Evolutionary conservation across 2,329 filamentous ascomycete genomes (phyloP), one percentile per base, ranked within the genome.

Genomic region (Aureobasidium sp.): DNA sequence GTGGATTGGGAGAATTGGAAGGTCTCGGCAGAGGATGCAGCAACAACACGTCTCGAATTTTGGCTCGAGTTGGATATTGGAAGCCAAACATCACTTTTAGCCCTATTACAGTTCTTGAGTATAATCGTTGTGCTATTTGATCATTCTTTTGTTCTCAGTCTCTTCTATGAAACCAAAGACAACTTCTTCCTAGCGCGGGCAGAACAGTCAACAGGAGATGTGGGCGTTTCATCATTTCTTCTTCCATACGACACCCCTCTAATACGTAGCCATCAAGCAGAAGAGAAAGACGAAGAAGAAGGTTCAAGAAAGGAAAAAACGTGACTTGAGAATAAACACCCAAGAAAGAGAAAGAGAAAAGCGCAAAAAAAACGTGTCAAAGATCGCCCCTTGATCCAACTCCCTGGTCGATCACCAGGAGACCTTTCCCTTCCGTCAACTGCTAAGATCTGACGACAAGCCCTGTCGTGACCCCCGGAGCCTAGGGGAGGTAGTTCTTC

Each of bases 321-420:
- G 37, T 25, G 52, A 44, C 34, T 36, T 41, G 44, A 34, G 47
- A 45, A 61, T 31, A 31, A 53, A 61, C 45, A 53, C 31, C 41
- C 44, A 14, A 36, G 17, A 34, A 45, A 61, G 20, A 25, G 29
- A 34, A 45, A 60, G 45, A 42, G 36, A 36, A 41, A 61, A 20
- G 12, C 36, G 17, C 49, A 44, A 61, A 25, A 60, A 25, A 61
- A 52, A 44, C 17, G 29, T 31, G 27, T 49, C 29, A 45, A 47
- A 61, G 58, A 61, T 60, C 42, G 47, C 58, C 31, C 47, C 37
- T 45, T 37, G 31, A 51, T 42, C 37, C 37, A 53, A 47, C 31
- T 53, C 29, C 37, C 44, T n/a, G 36, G 20, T 20, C 44, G 20
- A n/a, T 39, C 20, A 29, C n/a, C 25, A 39, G 45, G 17, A 52